Base-by-base conservation (phyloP, 306 rosid species). In the Acacia melanoxylon region DNA sequence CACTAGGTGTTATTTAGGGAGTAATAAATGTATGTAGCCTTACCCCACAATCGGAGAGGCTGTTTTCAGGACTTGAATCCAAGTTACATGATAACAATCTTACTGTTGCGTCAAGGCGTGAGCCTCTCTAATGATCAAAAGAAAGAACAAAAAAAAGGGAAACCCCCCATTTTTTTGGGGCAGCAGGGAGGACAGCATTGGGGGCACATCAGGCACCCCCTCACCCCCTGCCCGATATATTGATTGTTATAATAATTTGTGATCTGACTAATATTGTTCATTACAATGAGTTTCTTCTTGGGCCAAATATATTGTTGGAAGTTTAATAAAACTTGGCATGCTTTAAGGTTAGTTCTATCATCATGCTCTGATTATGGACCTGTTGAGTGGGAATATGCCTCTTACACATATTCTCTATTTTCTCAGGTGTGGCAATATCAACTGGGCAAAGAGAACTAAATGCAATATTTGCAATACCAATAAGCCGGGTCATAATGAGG, bases 401-500 rank as follows among this genome's bases (percentile, higher is more conserved):
- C 63, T 58, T 40, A 49, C 29, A 51, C 15, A 46, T 66, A 56
- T 24, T 71, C 3, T 49, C 45, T n/a, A 37, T 44, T 85, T 76
- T 25, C 78, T 68, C 84, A 95, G 99, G 99, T 95, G 99, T 90
- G 99, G 82, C 82, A 95, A 95, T 82, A 93, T 95, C 89, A 95
- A 95, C 72, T 95, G 99, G 99, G 99, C 99, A 54, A 95, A 95
- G 91, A 92, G 99, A 69, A 85, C 86, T 17, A 95, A 95, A 86
- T 95, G 99, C 91, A 95, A 95, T 78, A 89, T 95, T 82, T 95
- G 99, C 94, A 95, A 95, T 87, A 95, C 99, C 27, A 95, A 95
- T 73, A 95, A 91, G 84, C 98, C 99, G 20, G 99, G 99, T 79
- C 93, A 88, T 79, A 92, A 80, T 62, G 99, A 95, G 85, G 99